A percentile compares a stretch with the other conserved stretches of the same genome.
Evolutionary conservation across 2,329 filamentous ascomycete genomes (phyloP).

Genomic region (Aspergillus ustus): DNA sequence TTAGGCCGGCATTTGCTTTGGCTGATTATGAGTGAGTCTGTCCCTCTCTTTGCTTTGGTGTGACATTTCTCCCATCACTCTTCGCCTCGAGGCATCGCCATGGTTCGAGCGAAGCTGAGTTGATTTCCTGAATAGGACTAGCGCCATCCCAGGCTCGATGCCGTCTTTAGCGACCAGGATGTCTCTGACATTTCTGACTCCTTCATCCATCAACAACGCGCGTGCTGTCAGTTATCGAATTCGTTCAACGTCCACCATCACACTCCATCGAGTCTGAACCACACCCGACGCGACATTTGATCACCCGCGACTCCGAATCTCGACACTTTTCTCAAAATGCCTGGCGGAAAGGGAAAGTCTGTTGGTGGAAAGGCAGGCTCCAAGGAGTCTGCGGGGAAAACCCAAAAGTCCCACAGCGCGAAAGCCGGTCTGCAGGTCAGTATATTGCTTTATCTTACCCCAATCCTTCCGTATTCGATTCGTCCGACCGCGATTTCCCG

Average conservation of each 20-base stretch:
- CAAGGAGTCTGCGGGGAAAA: slow-evolving; percentile 82
- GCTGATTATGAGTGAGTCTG: not conserved
- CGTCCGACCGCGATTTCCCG: slow-evolving; percentile 7
- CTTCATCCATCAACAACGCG: slow-evolving; percentile 51
- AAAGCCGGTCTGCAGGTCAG: slow-evolving; percentile 95
- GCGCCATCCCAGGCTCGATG: slow-evolving; percentile 33
- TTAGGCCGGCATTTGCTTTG: not conserved
- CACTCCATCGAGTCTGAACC: slow-evolving; percentile 26
- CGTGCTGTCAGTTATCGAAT: slow-evolving; percentile 35
- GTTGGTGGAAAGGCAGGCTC: slow-evolving; percentile 89
- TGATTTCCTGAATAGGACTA: slow-evolving; percentile 42
- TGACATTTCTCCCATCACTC: not conserved
- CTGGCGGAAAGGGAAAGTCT: slow-evolving; percentile 93
- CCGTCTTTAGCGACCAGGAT: slow-evolving; percentile 44
- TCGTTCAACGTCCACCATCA: slow-evolving; percentile 35
- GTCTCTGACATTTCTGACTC: slow-evolving; percentile 46
- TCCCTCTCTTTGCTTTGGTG: not conserved
- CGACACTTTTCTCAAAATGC: slow-evolving; percentile 55
- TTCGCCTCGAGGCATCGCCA: slow-evolving; percentile 18
- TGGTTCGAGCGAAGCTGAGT: slow-evolving; percentile 25
- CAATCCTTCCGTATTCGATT: not conserved
- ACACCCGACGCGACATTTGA: slow-evolving; percentile 33
- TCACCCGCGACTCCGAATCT: slow-evolving; percentile 32
- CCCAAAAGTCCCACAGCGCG: slow-evolving; percentile 90
- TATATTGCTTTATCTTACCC: slow-evolving; percentile 27